Evolutionary conservation across 495 filamentous ascomycete genomes (phyloP).

Genomic region (Penicillium taxi): DNA sequence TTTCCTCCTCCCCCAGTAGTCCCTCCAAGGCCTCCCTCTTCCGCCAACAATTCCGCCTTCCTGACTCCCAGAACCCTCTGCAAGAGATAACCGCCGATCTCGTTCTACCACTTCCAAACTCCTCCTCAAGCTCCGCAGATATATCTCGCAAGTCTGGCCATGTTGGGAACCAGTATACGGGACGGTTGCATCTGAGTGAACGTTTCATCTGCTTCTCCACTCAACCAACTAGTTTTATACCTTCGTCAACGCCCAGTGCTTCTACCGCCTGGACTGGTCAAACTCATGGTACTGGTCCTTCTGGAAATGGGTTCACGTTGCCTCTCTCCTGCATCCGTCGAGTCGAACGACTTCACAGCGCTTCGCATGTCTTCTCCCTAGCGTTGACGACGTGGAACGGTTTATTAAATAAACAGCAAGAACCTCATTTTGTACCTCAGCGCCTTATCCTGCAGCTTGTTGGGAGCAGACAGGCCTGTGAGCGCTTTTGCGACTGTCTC

Average conservation of each 20-base stretch:
- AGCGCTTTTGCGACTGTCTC: slow-evolving; percentile 90
- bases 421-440: slow-evolving; percentile 54
- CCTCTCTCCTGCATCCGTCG: slow-evolving; percentile 84
- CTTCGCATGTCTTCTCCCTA: slow-evolving; percentile 84
- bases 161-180: slow-evolving; percentile 77
- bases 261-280: slow-evolving; percentile 79
- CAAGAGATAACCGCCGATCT: slow-evolving; percentile 96
- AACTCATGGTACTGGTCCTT: slow-evolving; percentile 84
- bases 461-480: slow-evolving; percentile 79
- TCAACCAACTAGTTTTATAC: slow-evolving; percentile 78
- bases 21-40: slow-evolving; percentile 90
- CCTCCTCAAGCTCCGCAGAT: slow-evolving; percentile 47
- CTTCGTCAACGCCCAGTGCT: slow-evolving; percentile 62
- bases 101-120: slow-evolving; percentile 60
- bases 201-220: slow-evolving; percentile 93
- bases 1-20: slow-evolving; percentile 61
- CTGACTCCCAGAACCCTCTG: slow-evolving; percentile 80
- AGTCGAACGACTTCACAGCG: slow-evolving; percentile 85
- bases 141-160: slow-evolving; percentile 51
- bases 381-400: slow-evolving; percentile 97
- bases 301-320: slow-evolving; percentile 94
- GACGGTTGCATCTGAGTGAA: slow-evolving; percentile 88
- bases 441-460: slow-evolving; percentile 84
- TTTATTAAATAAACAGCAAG: slow-evolving; percentile 44
- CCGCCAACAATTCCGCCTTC: slow-evolving; percentile 92